Evolutionary conservation across 495 filamentous ascomycete genomes (phyloP).

Genomic region (Ramalina peruviana): DNA sequence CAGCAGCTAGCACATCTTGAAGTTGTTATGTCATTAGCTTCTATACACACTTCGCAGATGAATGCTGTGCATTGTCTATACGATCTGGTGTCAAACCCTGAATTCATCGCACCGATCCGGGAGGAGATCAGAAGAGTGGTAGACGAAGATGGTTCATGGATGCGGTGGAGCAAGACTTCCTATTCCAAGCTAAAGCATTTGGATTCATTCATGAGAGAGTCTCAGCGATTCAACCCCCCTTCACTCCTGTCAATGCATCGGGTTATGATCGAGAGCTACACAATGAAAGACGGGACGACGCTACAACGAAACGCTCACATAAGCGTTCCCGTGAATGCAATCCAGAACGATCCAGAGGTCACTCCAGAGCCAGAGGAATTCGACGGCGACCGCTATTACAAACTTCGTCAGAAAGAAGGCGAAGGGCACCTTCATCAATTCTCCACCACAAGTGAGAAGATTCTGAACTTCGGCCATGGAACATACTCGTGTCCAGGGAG

Average conservation of each 20-base stretch:
- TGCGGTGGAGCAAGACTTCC: conserved; percentile 25
- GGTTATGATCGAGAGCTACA: no score
- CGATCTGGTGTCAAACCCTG: conserved; percentile 34
- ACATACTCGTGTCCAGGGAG: conserved; percentile 39
- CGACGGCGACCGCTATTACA: conserved; percentile 39
- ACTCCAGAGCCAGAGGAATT: conserved; percentile 31
- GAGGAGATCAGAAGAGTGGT: conserved; percentile 35
- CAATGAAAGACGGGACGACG: no score
- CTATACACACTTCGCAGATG: conserved; percentile 22
- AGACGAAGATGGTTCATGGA: conserved; percentile 22
- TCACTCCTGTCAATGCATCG: conserved; percentile 8
- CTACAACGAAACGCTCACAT: no score
- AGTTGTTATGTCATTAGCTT: conserved; percentile 19
- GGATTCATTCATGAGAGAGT: conserved; percentile 37
- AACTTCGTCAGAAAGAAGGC: conserved; percentile 24
- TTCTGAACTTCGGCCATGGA: conserved; percentile 39
- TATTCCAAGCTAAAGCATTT: conserved; percentile 25
- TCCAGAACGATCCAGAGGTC: conserved; percentile 3
- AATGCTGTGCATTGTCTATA: conserved; percentile 14
- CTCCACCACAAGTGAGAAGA: conserved; percentile 26
- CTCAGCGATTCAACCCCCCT: conserved; percentile 25
- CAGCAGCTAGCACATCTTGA: conserved; percentile 8
- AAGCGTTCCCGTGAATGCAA: no score
- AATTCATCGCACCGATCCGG: conserved; percentile 33
- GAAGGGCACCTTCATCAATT: conserved; percentile 26